Base-by-base conservation (phyloP, 495 filamentous ascomycete species). In the Penicillium taxi region DNA sequence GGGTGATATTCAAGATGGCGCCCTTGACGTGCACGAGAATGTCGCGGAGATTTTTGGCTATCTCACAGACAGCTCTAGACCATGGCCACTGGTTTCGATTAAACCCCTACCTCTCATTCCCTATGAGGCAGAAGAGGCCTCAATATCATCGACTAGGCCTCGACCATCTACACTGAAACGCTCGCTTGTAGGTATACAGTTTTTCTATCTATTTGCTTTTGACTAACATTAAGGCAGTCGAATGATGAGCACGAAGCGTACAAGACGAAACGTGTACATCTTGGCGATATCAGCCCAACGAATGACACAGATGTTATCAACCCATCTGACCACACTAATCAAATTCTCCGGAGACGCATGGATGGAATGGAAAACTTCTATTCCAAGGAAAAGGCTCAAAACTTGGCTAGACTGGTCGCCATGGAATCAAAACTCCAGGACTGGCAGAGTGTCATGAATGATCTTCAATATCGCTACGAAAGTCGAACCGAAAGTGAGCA, bases 1-100 rank as follows among this genome's bases (percentile, higher is more conserved):
- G 4, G 73, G 73, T 11, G 59, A 69, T 32, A 57, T 75, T 3
- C 63, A 69, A 32, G 55, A 68, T 27, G 57, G 70, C 42, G 70
- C 70, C 5, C 50, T 66, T 9, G 52, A 52, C 6, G 54, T 72
- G n/a, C 50, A 53, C 8, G 64, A 67, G 28, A 58, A 68, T 44
- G 72, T 61, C 11, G 61, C 69, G 17, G 61, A 70, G 18, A 60
- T 74, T 13, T 37, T 67, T 6, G 61, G 36, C 19, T 58, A 67
- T 8, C 32, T 62, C 3, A 48, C 52, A 1, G 67, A 69, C 19
- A 52, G 55, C 36, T 48, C 63, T 24, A 28, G 46, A 9, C 39
- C 43, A 8, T 75, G 72, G 72, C 46, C 61, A 18, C 35, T 77
- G 5, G 58, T 70, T 13, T 31, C 38, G 2, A 59, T 77, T 12